Conservation (phyloP, 495 filamentous ascomycete genomes). For the Tuber brumale region DNA sequence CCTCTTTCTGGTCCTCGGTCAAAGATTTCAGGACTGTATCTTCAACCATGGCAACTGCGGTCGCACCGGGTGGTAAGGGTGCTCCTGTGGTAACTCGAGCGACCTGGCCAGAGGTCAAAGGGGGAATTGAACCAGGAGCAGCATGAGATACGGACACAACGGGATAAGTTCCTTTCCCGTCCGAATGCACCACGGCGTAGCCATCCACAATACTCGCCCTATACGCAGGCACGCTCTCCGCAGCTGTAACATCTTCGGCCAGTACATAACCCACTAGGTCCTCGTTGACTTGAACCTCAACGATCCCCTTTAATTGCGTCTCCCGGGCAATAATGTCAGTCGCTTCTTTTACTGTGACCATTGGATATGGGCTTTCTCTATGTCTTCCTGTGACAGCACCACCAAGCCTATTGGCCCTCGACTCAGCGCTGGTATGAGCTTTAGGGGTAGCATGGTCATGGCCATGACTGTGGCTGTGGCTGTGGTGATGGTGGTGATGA, state of each 20-base stretch:
- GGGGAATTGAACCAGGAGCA: conserved; percentile 53
- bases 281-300: conserved; percentile 55
- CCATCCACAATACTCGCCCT: conserved; percentile 95
- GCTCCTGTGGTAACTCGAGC: conserved; percentile 91
- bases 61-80: conserved; percentile 79
- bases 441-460: conserved; percentile 63
- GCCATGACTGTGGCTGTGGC: conserved; percentile 53
- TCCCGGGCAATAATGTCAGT: conserved; percentile 62
- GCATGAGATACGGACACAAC: conserved; percentile 85
- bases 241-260: conserved; percentile 72
- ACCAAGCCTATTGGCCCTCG: conserved; percentile 71
- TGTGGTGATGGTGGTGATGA: conserved; percentile 52
- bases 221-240: conserved; percentile 83
- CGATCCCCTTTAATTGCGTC: conserved; percentile 53
- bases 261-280: conserved; percentile 67
- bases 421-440: conserved; percentile 62
- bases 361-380: conserved; percentile 83
- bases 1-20: conserved; percentile 75
- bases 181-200: conserved; percentile 68
- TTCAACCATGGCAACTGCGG: conserved; percentile 94
- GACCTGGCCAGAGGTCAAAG: conserved; percentile 65
- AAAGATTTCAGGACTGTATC: conserved; percentile 68
- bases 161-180: conserved; percentile 63
- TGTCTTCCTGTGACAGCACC: conserved; percentile 71
- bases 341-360: conserved; percentile 79